Conservation (phyloP, 768 basidiomycete genomes). For the Tephrocybe sp. region DNA sequence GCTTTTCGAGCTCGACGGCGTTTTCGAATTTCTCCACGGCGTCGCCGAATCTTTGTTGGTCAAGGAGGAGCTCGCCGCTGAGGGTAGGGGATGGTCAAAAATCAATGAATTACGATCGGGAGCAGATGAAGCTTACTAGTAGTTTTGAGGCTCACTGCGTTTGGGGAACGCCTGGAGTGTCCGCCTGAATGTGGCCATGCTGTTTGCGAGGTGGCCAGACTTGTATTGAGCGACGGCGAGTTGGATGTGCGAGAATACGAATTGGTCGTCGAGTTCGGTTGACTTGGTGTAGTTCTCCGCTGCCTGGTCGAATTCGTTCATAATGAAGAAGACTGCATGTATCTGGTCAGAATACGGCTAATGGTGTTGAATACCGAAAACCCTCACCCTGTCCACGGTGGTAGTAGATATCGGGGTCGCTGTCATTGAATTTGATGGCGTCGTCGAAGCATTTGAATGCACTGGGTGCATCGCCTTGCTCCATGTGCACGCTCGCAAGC, state of each 20-base stretch:
- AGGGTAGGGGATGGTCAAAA: not conserved
- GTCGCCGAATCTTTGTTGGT: conserved; percentile 85
- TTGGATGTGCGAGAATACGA: conserved; percentile 98
- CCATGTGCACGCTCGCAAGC: conserved; percentile 97
- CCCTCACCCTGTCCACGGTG: conserved; percentile 90
- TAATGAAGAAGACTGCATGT: conserved; percentile 85
- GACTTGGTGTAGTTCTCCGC: conserved; percentile 91
- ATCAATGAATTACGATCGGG: not conserved
- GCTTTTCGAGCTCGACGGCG: conserved; percentile 84
- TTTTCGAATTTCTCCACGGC: conserved; percentile 91
- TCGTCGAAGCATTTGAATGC: conserved; percentile 92
- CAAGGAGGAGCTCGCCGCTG: conserved; percentile 92
- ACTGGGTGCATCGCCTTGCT: conserved; percentile 75
- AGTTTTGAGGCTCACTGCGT: conserved; percentile 88
- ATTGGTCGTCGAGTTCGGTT: conserved; percentile 78
- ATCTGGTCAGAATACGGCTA: not conserved
- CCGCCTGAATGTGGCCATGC: conserved; percentile 88
- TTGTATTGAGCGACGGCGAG: conserved; percentile 98
- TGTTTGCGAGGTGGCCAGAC: conserved; percentile 67
- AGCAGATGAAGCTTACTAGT: conserved; percentile 65
- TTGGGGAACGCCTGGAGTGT: conserved; percentile 84
- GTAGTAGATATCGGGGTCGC: conserved; percentile 96
- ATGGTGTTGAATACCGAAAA: not conserved
- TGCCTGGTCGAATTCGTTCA: conserved; percentile 83
- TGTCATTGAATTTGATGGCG: conserved; percentile 76